Evolutionary conservation across 1,284 basidiomycete genomes (phyloP), one percentile per base, ranked within the genome.

Genomic region (Pseudozyma tsukubaensis): DNA sequence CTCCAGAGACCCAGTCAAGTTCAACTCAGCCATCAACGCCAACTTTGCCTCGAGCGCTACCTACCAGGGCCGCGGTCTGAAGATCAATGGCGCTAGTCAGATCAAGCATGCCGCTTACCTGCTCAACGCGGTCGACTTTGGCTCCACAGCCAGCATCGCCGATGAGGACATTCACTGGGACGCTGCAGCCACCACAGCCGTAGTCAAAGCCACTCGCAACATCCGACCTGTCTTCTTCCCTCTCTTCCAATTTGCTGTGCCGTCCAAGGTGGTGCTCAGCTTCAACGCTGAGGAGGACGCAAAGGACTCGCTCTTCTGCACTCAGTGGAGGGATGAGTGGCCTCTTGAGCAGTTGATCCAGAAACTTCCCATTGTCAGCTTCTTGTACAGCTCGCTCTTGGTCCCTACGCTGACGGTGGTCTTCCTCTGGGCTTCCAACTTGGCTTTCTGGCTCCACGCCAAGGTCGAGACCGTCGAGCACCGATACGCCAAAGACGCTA

Each of bases 1-100:
- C 24, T 71, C 63, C 29, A 52, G 59, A 32, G 75, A 79, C 43
- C 67, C 72, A 0, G 69, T 76, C 21, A 51, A 52, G 34, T 79
- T 77, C 65, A 77, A 79, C 55, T 72, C 75, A 36, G 58, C 62
- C 50, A 75, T 79, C 75, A 79, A 79, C 32, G 52, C 66, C 35
- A 47, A 71, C 48, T 79, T 79, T 39, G 66, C 75, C 14, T 53
- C 72, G 12, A 39, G 50, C 43, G 57, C 50, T 50, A 64, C 54
- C 36, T 79, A 79, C 50, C 50, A 59, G 18, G 77, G 77, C n/a
- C 72, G 74, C 14, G 75, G 71, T 4, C 57, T 79, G 18, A 57
- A 64, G 54, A 77, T 79, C 59, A 37, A 44, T 13, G 77, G 77
- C 43, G 75, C 69, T 8, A 63, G 61, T 40, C 66, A 74, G 40